Percentiles rank a stretch among this genome's conserved stretches.
Conservation (phyloP, 768 basidiomycete species). For the Hericium coralloides region DNA sequence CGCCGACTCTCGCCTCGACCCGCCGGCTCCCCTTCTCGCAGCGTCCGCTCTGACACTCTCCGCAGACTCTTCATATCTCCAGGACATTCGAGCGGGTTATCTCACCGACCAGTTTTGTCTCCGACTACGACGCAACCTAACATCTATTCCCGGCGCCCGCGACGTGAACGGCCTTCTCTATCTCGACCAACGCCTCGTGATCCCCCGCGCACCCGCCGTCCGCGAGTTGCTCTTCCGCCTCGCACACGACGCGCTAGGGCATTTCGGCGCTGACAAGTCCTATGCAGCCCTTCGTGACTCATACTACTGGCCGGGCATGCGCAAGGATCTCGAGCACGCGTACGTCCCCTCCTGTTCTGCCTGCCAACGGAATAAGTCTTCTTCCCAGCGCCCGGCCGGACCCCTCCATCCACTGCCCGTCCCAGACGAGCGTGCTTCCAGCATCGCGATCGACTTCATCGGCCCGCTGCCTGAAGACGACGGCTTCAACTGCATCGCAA, state of each 20-base stretch:
- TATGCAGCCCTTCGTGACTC: not conserved
- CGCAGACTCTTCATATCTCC: no score
- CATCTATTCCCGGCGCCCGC: not conserved
- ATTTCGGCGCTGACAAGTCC: not conserved
- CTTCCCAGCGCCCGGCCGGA: constrained; percentile 12
- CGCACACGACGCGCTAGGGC: not conserved
- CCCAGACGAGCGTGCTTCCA: constrained; percentile 12
- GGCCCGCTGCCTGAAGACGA: constrained; percentile 21
- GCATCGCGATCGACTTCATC: constrained; percentile 22
- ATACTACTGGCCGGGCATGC: not conserved
- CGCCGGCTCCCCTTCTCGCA: no score
- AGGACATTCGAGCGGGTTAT: not conserved
- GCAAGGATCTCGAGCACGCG: constrained; percentile 12
- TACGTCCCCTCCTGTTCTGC: constrained; percentile 22
- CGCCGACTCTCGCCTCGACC: no score
- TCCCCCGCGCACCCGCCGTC: not conserved
- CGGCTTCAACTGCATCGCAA: constrained; percentile 19
- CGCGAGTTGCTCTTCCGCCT: not conserved
- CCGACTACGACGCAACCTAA: not conserved
- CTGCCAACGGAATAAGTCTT: constrained; percentile 25
- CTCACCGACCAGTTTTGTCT: not conserved
- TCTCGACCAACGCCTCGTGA: not conserved
- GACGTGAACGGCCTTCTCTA: not conserved
- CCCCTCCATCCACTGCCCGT: constrained; percentile 19
- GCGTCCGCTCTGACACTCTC: no score